phyloP scores from a whole-genome alignment of 2,329 filamentous ascomycete species.

The Ophiostoma himal-ulmi region DNA sequence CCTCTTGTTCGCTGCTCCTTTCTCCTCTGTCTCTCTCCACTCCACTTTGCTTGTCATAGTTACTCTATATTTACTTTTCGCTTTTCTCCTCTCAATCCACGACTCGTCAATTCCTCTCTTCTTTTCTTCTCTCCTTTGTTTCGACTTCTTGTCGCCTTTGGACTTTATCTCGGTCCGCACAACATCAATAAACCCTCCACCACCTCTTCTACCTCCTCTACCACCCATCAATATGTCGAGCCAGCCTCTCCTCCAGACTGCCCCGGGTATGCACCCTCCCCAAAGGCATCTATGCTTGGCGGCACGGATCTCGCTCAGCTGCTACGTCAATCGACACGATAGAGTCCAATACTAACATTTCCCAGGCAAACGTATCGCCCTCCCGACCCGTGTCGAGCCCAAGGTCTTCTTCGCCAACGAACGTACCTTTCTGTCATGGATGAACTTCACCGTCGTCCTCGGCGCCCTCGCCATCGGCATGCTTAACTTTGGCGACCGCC shows the following conservation, averaged over 20 bases:
- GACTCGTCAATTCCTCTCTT: background rate
- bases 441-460: constrained; percentile 98
- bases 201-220: background rate
- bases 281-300: background rate
- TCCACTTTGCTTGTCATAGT: constrained; percentile 1
- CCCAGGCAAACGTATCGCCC: constrained; percentile 92
- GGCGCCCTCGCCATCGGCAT: constrained; percentile 94
- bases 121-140: background rate
- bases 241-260: constrained; percentile 91
- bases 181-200: background rate
- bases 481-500: constrained; percentile 93
- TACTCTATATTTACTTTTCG: background rate
- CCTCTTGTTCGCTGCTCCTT: background rate
- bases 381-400: constrained; percentile 94
- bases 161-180: background rate
- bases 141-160: background rate
- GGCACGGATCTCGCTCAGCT: background rate
- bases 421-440: constrained; percentile 97
- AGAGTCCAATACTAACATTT: constrained; percentile 1
- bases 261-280: constrained; percentile 60
- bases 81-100: background rate
- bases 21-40: background rate
- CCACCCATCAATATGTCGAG: constrained; percentile 65
- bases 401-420: constrained; percentile 99
- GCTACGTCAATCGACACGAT: background rate